Conservation (phyloP, 1,139 yeast genomes). For the Scheffersomyces parashehatae region DNA sequence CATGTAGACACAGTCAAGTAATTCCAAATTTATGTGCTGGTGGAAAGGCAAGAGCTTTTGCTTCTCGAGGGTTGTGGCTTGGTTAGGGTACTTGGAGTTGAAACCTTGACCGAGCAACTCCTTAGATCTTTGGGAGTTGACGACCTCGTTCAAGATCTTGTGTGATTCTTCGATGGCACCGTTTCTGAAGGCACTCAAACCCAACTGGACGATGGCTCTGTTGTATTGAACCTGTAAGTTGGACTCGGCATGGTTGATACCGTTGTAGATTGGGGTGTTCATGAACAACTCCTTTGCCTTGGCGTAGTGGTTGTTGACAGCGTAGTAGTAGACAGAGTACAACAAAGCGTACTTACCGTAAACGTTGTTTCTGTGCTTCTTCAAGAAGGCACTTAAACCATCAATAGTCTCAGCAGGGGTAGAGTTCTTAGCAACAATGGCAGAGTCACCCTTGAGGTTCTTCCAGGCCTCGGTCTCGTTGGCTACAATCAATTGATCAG, state of each 20-base stretch:
- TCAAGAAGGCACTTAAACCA: slow-evolving; percentile 62
- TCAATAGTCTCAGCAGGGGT: slow-evolving; percentile 54
- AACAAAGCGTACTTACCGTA: slow-evolving; percentile 84
- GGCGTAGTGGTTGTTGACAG: slow-evolving; percentile 80
- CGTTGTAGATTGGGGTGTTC: slow-evolving; percentile 78
- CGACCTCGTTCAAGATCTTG: slow-evolving; percentile 84
- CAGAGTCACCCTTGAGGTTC: slow-evolving; percentile 34
- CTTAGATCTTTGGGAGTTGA: slow-evolving; percentile 82
- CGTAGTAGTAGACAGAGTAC: slow-evolving; percentile 85
- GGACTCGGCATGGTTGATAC: slow-evolving; percentile 83
- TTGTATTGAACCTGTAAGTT: slow-evolving; percentile 88
- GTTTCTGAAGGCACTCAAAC: slow-evolving; percentile 90
- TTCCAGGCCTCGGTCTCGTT: slow-evolving; percentile 77
- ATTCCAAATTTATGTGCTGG: slow-evolving; percentile 95
- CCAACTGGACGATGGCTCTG: slow-evolving; percentile 93
- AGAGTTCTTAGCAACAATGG: slow-evolving; percentile 33
- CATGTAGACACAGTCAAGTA: slow-evolving; percentile 90
- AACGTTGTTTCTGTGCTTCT: slow-evolving; percentile 63
- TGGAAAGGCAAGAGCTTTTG: slow-evolving; percentile 95
- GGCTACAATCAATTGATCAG: slow-evolving; percentile 67
- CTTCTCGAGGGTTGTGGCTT: slow-evolving; percentile 60
- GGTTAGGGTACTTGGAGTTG: slow-evolving; percentile 64
- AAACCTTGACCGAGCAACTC: slow-evolving; percentile 95
- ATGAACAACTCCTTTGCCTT: slow-evolving; percentile 87
- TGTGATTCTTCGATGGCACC: slow-evolving; percentile 88